Conservation (phyloP, 2,329 filamentous ascomycete genomes). For the Colletotrichum gloeosporioides region DNA sequence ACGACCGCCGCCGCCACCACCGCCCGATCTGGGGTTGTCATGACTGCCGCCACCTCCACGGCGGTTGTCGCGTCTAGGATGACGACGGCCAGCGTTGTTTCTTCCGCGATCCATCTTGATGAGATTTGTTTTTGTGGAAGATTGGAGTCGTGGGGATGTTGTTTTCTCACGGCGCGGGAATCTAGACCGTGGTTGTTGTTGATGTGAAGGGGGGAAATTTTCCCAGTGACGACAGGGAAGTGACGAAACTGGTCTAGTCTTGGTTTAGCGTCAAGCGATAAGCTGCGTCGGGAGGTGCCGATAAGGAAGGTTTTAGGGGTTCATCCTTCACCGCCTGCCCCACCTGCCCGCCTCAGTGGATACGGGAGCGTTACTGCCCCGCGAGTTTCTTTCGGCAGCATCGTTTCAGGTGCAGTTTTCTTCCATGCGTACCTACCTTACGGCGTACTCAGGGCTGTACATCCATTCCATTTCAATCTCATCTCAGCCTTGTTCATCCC, state of each 20-base stretch:
- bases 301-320: conserved; percentile 6
- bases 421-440: neutral
- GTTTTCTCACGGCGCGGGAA: neutral
- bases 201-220: conserved; percentile 15
- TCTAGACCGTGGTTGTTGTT: neutral
- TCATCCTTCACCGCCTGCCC: neutral
- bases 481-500: neutral
- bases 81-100: neutral
- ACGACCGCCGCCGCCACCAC: neutral
- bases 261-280: conserved; percentile 2
- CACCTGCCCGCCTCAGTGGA: neutral
- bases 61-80: neutral
- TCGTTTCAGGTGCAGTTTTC: neutral
- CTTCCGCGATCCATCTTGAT: conserved; percentile 17
- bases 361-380: neutral
- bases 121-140: neutral
- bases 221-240: conserved; percentile 1
- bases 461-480: neutral
- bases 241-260: conserved; percentile 5
- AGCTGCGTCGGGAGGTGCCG: neutral
- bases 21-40: neutral
- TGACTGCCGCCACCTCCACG: neutral
- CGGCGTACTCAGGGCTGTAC: neutral
- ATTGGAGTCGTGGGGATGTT: neutral
- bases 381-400: neutral